Base-by-base conservation (phyloP, 139 green algal species). In the Tetraselmis striata region DNA sequence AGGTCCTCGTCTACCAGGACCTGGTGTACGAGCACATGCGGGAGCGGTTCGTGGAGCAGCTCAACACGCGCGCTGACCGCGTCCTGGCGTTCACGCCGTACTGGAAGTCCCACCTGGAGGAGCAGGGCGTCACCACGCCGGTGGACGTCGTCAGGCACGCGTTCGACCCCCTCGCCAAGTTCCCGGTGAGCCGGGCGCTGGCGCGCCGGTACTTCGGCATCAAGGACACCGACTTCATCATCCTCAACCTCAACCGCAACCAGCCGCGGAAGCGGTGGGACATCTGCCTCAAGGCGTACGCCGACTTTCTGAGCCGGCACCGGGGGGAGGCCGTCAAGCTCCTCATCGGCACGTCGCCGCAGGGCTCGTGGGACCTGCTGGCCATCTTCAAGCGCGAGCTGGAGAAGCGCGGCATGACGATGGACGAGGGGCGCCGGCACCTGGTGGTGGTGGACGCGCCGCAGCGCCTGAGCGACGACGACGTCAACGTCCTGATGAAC, bases 221-320 rank as follows among this genome's bases (percentile, higher is more conserved):
- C 1, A 26, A 25, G 2, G 23, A 81, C 2, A 28, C 32, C 77
- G 81, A 81, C 76, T 85, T 85, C 76, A 29, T 85, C 27, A 58
- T 85, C 18, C 32, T 85, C 5, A 85, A 85, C 76, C 76, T 85
- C 24, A 85, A 85, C 76, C 81, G 81, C 32, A 85, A 85, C 58
- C 76, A 81, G 45, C 81, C 81, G 26, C 81, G 81, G 1, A 85
- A 85, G 32, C 81, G 81, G 1, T 85, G 81, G 81, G 81, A 85
- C 76, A 74, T 59, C n/a, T 85, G 81, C 76, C 27, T 85, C 25
- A 78, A 85, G 76, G 81, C 81, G n/a, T 85, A 82, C 76, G 81
- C 81, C 1, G 32, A 85, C n/a, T 29, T 85, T 23, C 2, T 85
- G 29, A 5, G 27, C 59, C 31, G 77, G 24, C n/a, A n/a, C n/a